These are phyloP conservation scores for Myxozyma kluyveri DNA, from an alignment of 805 yeast genomes.

Conservation along the genomic window DNA sequence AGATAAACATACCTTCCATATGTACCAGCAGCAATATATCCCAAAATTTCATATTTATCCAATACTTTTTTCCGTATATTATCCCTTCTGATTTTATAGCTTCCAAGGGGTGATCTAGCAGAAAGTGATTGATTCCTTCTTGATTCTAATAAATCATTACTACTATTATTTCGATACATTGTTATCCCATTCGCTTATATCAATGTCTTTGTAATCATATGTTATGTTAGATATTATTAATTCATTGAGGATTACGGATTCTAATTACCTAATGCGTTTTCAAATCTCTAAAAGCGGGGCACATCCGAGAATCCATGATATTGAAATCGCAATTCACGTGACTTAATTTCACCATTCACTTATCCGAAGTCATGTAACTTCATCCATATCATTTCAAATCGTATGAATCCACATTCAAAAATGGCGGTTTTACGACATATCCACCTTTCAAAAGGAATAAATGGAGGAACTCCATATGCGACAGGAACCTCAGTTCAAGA, in stretches of 20 bases:
- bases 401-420: no score
- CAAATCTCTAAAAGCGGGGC: no score
- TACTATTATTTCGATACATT: neutral
- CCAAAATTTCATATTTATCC: constrained; percentile 82
- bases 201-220: no score
- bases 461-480: constrained; percentile 5
- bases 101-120: constrained; percentile 39
- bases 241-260: no score
- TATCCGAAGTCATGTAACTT: no score
- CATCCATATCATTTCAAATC: no score
- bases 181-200: no score
- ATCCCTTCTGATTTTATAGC: constrained; percentile 63
- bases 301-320: no score
- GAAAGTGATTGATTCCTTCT: constrained; percentile 5
- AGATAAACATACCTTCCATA: constrained; percentile 58
- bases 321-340: no score
- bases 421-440: constrained; percentile 6
- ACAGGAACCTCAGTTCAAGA: constrained; percentile 8
- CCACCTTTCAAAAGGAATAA: constrained; percentile 8
- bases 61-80: constrained; percentile 66
- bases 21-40: constrained; percentile 98
- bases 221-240: no score
- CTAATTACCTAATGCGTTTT: no score
- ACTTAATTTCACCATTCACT: no score
- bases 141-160: neutral